These are phyloP conservation scores for Saccharomycopsis selenospora DNA, from an alignment of 805 yeast species.

Conservation along the genomic window DNA sequence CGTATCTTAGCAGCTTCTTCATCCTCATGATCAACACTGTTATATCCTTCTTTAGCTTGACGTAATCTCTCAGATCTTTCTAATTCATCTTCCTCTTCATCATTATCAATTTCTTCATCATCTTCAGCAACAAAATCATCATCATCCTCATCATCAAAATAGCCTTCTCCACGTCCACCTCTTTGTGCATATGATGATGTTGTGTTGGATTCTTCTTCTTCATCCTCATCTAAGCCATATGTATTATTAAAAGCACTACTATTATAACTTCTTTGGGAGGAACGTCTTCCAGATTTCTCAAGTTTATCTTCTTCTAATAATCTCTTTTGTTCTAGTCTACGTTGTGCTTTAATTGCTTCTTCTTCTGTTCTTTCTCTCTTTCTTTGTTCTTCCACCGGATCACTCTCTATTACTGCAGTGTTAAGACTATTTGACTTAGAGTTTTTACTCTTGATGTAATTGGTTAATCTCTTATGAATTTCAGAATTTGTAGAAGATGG, in stretches of 20 bases:
- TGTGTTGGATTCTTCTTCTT: conserved; percentile 10
- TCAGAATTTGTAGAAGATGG: conserved; percentile 88
- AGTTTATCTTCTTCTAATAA: conserved; percentile 17
- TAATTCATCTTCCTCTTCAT: conserved; percentile 25
- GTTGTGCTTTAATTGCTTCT: conserved; percentile 57
- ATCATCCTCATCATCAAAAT: conserved; percentile 21
- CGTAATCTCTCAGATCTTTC: conserved; percentile 20
- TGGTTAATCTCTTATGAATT: conserved; percentile 74
- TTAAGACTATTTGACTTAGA: conserved; percentile 34
- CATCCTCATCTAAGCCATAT: conserved; percentile 11
- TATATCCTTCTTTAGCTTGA: conserved; percentile 14
- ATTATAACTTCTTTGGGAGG: neutral
- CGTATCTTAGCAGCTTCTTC: conserved; percentile 11
- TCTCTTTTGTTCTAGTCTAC: conserved; percentile 47
- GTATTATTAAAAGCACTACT: neutral
- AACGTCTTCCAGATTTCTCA: conserved; percentile 7
- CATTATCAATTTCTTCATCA: conserved; percentile 20
- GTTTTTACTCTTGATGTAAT: conserved; percentile 44
- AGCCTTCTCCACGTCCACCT: conserved; percentile 5
- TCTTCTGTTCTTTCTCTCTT: conserved; percentile 61
- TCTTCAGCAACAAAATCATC: conserved; percentile 22
- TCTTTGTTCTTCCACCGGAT: conserved; percentile 64
- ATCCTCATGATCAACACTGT: conserved; percentile 8
- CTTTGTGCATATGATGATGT: too few species aligned
- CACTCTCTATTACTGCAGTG: conserved; percentile 38